Evolutionary conservation across 768 basidiomycete species (phyloP), one percentile per base, ranked within the genome.

Genomic region (Harrya chromipes): DNA sequence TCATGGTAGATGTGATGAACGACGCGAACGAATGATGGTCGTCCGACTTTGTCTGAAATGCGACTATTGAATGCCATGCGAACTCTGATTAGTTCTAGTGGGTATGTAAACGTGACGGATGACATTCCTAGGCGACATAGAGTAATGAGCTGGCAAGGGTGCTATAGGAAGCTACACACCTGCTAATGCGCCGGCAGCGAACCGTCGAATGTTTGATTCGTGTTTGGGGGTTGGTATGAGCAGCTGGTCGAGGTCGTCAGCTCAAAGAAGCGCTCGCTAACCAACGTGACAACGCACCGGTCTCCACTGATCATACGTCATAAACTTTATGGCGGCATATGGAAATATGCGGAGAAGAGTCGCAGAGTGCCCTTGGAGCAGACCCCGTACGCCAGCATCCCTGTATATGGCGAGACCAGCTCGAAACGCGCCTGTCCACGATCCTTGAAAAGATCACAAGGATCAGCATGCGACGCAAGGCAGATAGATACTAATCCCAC

Each of bases 311-410:
- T 97, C 95, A 65, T 97, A 99, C 4, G 89, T 82, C 85, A 97
- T 93, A 64, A 93, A 99, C 69, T 94, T 97, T 70, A 98, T 89
- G 52, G 86, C 91, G 24, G 97, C 97, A 63, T 98, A 97, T 8
- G 97, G 97, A 67, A 97, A 95, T 60, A 97, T 87, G 49, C 97
- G 84, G 40, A 97, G 70, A 43, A 99, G 77, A 4, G 97, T 99
- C 29, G 92, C 90, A 13, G 94, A 94, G 68, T 99, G 97, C 7
- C 97, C 97, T 75, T 97, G 94, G 52, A 95, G 84, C 34, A 98
- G 75, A 0, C 94, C 94, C 45, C 85, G 76, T 12, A 84, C 50
- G 4, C 97, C 97, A 41, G 67, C 70, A 26, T 82, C 76, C 46
- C 57, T 65, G 60, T 84, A 86, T 55, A 99, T 95, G 52, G 81